Conservation (phyloP, 1,284 basidiomycete species). For the Sporisorium reilianum region DNA sequence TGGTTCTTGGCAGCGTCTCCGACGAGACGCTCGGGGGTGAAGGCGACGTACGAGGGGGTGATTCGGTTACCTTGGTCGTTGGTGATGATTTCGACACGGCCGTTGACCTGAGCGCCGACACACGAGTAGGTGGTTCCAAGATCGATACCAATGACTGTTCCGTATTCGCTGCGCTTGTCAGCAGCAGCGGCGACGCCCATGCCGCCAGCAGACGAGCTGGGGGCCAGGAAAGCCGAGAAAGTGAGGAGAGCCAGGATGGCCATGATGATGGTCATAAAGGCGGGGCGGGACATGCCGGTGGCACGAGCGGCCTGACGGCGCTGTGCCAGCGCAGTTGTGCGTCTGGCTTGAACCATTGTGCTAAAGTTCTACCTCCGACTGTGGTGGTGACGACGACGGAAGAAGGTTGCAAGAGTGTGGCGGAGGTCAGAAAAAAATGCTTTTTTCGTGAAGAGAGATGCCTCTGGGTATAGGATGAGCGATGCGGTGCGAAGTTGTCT, state of each 20-base stretch:
- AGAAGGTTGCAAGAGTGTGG: not conserved
- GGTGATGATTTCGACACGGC: constrained; percentile 69
- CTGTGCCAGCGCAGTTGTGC: constrained; percentile 45
- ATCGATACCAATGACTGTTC: constrained; percentile 88
- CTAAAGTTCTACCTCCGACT: constrained; percentile 39
- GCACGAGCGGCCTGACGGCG: constrained; percentile 48
- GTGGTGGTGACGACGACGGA: constrained; percentile 2
- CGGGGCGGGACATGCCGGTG: constrained; percentile 42
- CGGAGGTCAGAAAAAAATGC: constrained; percentile 9
- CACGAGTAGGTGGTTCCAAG: constrained; percentile 73
- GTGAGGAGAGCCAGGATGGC: constrained; percentile 61
- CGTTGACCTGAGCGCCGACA: constrained; percentile 83
- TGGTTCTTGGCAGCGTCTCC: constrained; percentile 76
- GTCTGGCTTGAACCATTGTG: constrained; percentile 40
- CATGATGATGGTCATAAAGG: constrained; percentile 58
- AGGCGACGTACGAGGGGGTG: constrained; percentile 70
- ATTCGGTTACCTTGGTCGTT: constrained; percentile 72
- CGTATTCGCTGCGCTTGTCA: constrained; percentile 74
- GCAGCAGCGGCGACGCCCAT: constrained; percentile 62
- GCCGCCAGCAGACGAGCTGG: constrained; percentile 46
- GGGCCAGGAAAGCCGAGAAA: constrained; percentile 51
- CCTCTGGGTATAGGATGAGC: constrained; percentile 8
- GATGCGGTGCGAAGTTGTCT: constrained; percentile 3
- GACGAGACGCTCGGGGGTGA: constrained; percentile 79
- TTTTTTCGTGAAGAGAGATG: constrained; percentile 1